These are phyloP conservation scores for Plantago rigida DNA, from an alignment of 305 asterid genomes.

Conservation along the genomic window DNA sequence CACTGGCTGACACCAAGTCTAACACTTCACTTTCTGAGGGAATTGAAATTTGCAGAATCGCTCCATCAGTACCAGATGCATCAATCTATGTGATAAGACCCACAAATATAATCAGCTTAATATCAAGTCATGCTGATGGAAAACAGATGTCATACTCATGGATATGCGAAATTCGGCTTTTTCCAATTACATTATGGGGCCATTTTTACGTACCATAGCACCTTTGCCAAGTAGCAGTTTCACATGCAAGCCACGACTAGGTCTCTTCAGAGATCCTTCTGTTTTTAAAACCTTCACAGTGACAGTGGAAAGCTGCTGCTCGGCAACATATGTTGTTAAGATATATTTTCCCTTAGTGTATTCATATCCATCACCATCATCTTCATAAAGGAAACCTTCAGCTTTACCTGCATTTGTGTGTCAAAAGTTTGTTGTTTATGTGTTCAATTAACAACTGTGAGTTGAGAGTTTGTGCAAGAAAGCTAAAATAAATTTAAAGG, in stretches of 20 bases:
- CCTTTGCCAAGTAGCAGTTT: slow-evolving; percentile 64
- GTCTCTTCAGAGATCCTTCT: slow-evolving; percentile 80
- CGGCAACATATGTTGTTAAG: slow-evolving; percentile 78
- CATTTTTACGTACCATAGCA: slow-evolving; percentile 53
- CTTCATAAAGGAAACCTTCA: slow-evolving; percentile 78
- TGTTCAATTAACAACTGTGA: neutral
- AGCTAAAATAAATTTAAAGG: no score
- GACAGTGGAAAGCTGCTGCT: slow-evolving; percentile 52
- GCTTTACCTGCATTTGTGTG: slow-evolving; percentile 64
- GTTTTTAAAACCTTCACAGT: slow-evolving; percentile 59
- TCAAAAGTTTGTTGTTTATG: neutral
- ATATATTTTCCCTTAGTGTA: slow-evolving; percentile 59
- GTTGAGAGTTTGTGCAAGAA: neutral
- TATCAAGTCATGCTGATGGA: slow-evolving; percentile 10
- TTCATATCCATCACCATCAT: slow-evolving; percentile 86
- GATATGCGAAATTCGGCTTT: slow-evolving; percentile 10
- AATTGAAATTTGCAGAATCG: slow-evolving; percentile 46
- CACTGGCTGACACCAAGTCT: slow-evolving; percentile 43
- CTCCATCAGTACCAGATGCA: slow-evolving; percentile 81
- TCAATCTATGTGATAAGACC: slow-evolving; percentile 42
- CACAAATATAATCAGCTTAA: slow-evolving; percentile 13
- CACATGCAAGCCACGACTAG: slow-evolving; percentile 68
- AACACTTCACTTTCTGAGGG: slow-evolving; percentile 66
- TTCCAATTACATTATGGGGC: slow-evolving; percentile 7
- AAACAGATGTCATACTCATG: neutral